Evolutionary conservation across 371 early-diverging fungal genomes (phyloP), one percentile per base, ranked within the genome.

Genomic region (Blastocladiella emersonii): DNA sequence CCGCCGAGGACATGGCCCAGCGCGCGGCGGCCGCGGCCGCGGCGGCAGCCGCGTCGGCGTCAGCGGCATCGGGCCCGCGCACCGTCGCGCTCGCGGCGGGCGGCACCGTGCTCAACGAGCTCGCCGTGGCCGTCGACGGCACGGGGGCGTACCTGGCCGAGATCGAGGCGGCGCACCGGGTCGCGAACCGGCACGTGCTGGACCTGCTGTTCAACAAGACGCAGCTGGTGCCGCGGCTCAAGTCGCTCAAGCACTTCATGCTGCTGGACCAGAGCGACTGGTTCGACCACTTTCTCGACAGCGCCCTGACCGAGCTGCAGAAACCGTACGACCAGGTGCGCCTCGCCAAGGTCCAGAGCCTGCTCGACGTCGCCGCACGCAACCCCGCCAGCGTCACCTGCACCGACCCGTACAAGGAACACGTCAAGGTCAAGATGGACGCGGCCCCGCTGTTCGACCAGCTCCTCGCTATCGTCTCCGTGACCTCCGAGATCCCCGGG

Each of bases 221-320:
- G 30, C 74, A 87, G 49, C 71, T 93, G 15, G 69, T 86, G n/a
- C 78, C 74, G n/a, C 76, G 90, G 35, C 71, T 92, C 65, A 68
- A 91, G 36, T 93, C 93, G 2, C 71, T 93, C 36, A 97, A 97
- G 72, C 88, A 85, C 39, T 95, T 90, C 72, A 87, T 93, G 63
- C 79, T 97, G 59, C 77, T 95, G 61, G 93, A 93, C 66, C 90
- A 89, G 68, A 86, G 92, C 5, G 98, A 95, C 68, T 97, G 88
- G 66, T 70, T 97, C 53, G 89, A 88, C 0, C 93, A 92, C 61
- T 97, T 97, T 68, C 70, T 97, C 45, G 95, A 96, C 69, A 72
- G 92, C 34, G 91, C 92, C 7, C 76, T 78, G 51, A 73, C 72
- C 6, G 90, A 89, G 68, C 69, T 95, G 37, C 74, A 73, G 34